Base-by-base conservation (phyloP, 345 rosid genomes). In the Syzygium oleosum region DNA sequence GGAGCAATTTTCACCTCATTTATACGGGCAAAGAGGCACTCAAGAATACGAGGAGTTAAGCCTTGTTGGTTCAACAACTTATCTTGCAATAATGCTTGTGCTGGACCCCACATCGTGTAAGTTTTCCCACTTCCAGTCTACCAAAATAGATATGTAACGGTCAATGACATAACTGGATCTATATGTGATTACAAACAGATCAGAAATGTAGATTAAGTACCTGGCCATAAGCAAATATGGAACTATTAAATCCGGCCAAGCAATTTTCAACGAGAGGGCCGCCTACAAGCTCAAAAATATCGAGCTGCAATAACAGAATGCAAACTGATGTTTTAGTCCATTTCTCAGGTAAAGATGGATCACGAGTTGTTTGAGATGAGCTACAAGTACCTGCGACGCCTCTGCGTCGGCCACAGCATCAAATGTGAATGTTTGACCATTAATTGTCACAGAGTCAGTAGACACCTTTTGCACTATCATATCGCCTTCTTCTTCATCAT, bases 151-250 rank as follows among this genome's bases (percentile, higher is more conserved):
- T 34, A 73, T 31, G 13, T n/a, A 65, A 53, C 5, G 5, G 59
- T 77, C 34, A 86, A 77, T 38, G 38, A 38, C 49, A 73, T 38
- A 34, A 38, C 25, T 10, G 83, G 83, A 73, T 73, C 61, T 10
- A 87, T 23, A 59, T 43, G 89, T 65, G 79, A 55, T 65, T 56
- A 53, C 15, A 27, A 79, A 41, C 38, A 89, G 86, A 25, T 86
- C 51, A 51, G 16, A 53, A 29, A 19, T 21, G 51, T 52, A 51
- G 21, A n/a, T 22, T 38, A 53, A 55, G 54, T 68, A 98, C 99
- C 99, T 97, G 99, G 87, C 99, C 99, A 87, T 97, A 98, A 52
- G 99, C 99, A 91, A 98, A 98, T 9, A 98, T 98, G 65, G 99
- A 98, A 91, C 99, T 97, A 90, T 98, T 98, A 87, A 98, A 98